Base-by-base conservation (phyloP, 2,329 filamentous ascomycete genomes). In the Hysterium pulicare region DNA sequence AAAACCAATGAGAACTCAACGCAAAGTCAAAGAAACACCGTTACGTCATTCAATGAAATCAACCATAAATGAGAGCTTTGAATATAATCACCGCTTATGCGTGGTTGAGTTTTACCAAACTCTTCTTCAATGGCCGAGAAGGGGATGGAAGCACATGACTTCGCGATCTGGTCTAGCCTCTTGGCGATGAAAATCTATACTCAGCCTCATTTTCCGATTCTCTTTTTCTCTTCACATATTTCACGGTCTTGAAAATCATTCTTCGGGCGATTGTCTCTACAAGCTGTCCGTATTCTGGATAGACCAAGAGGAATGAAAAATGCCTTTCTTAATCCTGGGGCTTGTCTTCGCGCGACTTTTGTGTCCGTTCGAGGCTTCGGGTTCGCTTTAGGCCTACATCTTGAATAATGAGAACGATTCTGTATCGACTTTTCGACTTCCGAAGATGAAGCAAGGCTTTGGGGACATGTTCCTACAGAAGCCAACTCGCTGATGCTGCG, bases 321-420 rank as follows among this genome's bases (percentile, higher is more conserved):
- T 57, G 61, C 63, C 58, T 51, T 66, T 67, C 62, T n/a, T 67
- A 67, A 67, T 67, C 58, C 63, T 65, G 59, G 59, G 56, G 57
- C 50, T 65, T 53, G 51, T 40, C 46, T 53, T 60, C 60, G 38
- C 38, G 58, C 55, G 60, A 58, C 58, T 24, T 54, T 51, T 52
- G 37, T 48, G 60, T 58, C 51, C 54, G 50, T 61, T 53, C 65
- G 48, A 59, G 62, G 56, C 56, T 59, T 50, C 52, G 58, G 63
- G 57, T 67, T 67, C 63, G 63, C 63, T 67, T 67, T 65, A 64
- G 59, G 63, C 62, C 59, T 52, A 67, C 61, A 67, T 35, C 19
- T 17, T 19, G 15, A 30, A 16, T 16, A 30, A 26, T 13, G 22
- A 28, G 24, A 28, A n/a, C n/a, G n/a, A n/a, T n/a, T n/a, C n/a